Evolutionary conservation across 257 asterid genomes (phyloP), one percentile per base, ranked within the genome.

Genomic region (Haberlea rhodopensis): DNA sequence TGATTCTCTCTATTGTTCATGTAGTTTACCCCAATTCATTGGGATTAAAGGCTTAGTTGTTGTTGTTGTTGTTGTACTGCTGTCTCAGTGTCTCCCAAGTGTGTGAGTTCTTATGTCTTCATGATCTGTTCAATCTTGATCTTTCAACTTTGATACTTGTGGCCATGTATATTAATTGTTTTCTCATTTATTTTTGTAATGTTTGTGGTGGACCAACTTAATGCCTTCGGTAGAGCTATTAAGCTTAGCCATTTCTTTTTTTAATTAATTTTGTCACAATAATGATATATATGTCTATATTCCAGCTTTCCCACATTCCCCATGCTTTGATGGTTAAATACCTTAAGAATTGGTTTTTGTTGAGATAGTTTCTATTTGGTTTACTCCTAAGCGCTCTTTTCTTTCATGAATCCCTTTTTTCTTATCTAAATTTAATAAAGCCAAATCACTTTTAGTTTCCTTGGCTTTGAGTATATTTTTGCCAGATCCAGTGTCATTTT

Each of bases 221-320:
- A 19, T 56, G 22, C 60, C 53, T 32, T 8, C 60, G 28, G 53
- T 31, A 64, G 9, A 57, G 18, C 57, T 21, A 23, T 18, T 28
- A 20, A 22, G 54, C 27, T 8, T 3, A 24, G 48, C 58, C 58
- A 56, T 52, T n/a, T 34, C 18, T 53, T 61, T 56, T 31, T 26
- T 58, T n/a, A 23, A 11, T 29, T 74, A 29, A 51, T 46, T 4
- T n/a, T 74, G 53, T 40, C 29, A 48, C 65, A 58, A 49, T 24
- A 53, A 53, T 66, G 43, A 27, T 57, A 18, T 55, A 46, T 13
- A 58, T 29, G 37, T 45, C 26, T 27, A 34, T 57, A 27, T 24
- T 29, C 46, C 51, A 48, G 40, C 37, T 63, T n/a, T 61, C 25
- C 24, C 29, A 22, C 9, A 25, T 25, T 59, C 43, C 43, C 11